phyloP scores from a whole-genome alignment of 2,329 filamentous ascomycete species.

The Apiospora sp. region DNA sequence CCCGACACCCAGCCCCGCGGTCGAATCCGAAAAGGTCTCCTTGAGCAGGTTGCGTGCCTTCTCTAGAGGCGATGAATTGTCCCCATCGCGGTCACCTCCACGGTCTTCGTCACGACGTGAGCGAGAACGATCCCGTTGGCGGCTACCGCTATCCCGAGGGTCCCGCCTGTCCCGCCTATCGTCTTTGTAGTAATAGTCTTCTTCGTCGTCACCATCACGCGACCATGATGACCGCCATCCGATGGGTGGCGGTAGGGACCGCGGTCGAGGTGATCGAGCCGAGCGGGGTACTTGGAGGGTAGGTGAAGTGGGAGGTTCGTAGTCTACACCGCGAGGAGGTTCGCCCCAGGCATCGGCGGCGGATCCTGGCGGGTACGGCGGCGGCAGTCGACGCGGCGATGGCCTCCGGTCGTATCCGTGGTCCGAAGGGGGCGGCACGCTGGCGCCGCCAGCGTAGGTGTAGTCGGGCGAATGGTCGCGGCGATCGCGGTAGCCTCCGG shows the following conservation, averaged over 20 bases:
- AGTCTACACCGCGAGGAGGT: slow-evolving; percentile 33
- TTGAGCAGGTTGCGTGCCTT: slow-evolving; percentile 52
- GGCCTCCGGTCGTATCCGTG: slow-evolving; percentile 14
- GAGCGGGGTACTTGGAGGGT: slow-evolving; percentile 36
- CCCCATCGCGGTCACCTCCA: neutral
- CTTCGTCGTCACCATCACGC: slow-evolving; percentile 26
- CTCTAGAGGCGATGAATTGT: slow-evolving; percentile 41
- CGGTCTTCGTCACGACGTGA: neutral
- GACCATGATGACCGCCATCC: slow-evolving; percentile 24
- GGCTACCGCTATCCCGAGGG: neutral
- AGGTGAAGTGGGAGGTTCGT: slow-evolving; percentile 43
- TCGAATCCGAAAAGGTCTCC: slow-evolving; percentile 57
- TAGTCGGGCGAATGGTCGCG: slow-evolving; percentile 22
- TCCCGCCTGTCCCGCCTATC: neutral
- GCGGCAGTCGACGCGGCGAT: neutral
- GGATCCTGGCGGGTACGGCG: slow-evolving; percentile 13
- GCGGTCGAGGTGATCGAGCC: slow-evolving; percentile 37
- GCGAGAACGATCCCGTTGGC: neutral
- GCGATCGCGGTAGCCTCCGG: slow-evolving; percentile 11
- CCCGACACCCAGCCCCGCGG: slow-evolving; percentile 58
- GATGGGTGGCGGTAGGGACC: slow-evolving; percentile 37
- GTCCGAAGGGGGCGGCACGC: neutral
- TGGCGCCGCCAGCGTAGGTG: slow-evolving; percentile 16
- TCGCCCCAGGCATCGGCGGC: neutral
- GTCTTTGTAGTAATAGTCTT: slow-evolving; percentile 24